Evolutionary conservation across 768 basidiomycete species (phyloP).

Genomic region (Tubosaeta sp.): DNA sequence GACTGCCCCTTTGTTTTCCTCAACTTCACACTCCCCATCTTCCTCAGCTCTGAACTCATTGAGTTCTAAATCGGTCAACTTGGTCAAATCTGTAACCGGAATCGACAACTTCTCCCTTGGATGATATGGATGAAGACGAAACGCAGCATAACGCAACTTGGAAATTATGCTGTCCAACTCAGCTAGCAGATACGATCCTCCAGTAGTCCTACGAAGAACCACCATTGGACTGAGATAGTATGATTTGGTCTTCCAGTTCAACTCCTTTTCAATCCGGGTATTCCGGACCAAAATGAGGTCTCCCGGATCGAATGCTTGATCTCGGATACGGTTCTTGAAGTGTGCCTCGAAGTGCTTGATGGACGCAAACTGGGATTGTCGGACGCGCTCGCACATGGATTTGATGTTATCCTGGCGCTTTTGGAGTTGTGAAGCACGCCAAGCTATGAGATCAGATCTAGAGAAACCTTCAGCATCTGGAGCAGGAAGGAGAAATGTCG

Average conservation of each 20-base stretch:
- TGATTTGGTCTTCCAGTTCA: slow-evolving; percentile 23
- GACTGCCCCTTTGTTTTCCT: background rate
- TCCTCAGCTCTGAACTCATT: too few relatives aligned
- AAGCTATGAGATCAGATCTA: background rate
- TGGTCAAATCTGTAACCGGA: too few relatives aligned
- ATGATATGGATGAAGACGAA: background rate
- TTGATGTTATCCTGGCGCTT: background rate
- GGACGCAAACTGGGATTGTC: background rate
- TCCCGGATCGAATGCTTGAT: background rate
- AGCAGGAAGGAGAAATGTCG: slow-evolving; percentile 11
- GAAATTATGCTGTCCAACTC: background rate
- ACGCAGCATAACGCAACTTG: background rate
- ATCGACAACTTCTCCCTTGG: too few relatives aligned
- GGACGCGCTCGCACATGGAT: background rate
- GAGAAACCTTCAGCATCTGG: background rate
- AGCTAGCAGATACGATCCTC: background rate
- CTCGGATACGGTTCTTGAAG: background rate
- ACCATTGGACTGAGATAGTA: background rate
- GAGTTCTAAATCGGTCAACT: too few relatives aligned
- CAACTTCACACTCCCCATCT: too few relatives aligned
- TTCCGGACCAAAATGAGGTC: background rate
- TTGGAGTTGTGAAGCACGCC: background rate
- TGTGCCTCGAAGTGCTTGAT: background rate
- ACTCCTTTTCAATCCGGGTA: background rate
- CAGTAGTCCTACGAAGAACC: background rate